These are phyloP conservation scores for Aspergillus ochraceoroseus DNA, from an alignment of 2,329 filamentous ascomycete species.

Conservation along the genomic window DNA sequence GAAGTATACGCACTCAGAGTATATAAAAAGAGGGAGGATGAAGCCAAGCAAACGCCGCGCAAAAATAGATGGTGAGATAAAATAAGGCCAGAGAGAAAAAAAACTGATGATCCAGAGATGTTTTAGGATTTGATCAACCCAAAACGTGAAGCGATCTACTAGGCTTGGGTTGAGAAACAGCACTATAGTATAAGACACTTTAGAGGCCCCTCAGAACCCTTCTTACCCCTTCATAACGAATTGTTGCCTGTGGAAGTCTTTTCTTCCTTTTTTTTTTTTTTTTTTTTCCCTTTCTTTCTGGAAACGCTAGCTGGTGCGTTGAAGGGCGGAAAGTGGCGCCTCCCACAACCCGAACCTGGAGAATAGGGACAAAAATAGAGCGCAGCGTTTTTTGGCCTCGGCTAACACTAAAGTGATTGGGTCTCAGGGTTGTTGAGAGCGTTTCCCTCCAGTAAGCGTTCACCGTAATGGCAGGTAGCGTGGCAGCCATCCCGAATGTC, in stretches of 20 bases:
- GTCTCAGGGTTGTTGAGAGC: neutral
- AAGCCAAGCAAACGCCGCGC: too few relatives aligned
- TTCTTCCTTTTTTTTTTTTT: neutral
- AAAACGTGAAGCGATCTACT: too few relatives aligned
- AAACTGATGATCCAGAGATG: too few relatives aligned
- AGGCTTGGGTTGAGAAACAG: too few relatives aligned
- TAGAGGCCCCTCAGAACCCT: too few relatives aligned
- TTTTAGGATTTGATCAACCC: too few relatives aligned
- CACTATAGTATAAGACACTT: too few relatives aligned
- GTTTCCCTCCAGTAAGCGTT: conserved; percentile 3
- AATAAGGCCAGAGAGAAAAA: too few relatives aligned
- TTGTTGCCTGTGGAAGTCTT: too few relatives aligned
- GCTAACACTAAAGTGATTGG: conserved; percentile 8
- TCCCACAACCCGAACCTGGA: conserved; percentile 2
- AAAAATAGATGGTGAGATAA: too few relatives aligned
- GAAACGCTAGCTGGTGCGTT: conserved; percentile 8
- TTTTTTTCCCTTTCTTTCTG: conserved; percentile 1
- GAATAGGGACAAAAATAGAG: conserved; percentile 20
- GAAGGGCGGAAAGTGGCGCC: conserved; percentile 3
- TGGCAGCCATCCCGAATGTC: conserved; percentile 7
- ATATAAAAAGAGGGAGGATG: neutral
- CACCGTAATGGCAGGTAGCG: too few relatives aligned
- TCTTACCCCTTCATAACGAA: too few relatives aligned
- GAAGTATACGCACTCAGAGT: neutral
- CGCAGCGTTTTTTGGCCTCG: conserved; percentile 2